phyloP scores from a whole-genome alignment of 148 eudicot genomes.

The Nepenthes mirabilis region DNA sequence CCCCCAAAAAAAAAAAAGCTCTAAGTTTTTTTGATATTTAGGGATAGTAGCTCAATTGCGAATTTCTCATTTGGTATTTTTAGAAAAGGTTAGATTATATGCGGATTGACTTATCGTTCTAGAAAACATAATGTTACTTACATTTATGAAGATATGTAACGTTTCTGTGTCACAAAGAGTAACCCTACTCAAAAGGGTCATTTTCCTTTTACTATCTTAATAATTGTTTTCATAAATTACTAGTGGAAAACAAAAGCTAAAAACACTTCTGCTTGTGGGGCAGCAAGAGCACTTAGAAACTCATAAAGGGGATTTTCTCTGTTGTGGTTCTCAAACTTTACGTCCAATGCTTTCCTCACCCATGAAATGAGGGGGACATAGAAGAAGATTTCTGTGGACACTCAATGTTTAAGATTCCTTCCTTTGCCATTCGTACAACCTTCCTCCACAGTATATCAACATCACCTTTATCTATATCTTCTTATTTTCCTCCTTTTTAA shows the following conservation, averaged over 20 bases:
- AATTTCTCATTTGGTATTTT: no score
- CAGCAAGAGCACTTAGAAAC: constrained; percentile 26
- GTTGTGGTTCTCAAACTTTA: constrained; percentile 30
- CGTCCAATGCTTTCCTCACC: not conserved
- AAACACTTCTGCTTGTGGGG: constrained; percentile 21
- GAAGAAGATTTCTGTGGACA: constrained; percentile 8
- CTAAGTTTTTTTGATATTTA: no score
- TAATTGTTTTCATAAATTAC: no score
- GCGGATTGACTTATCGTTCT: no score
- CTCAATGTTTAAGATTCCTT: constrained; percentile 16
- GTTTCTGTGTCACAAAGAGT: no score
- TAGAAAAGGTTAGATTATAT: no score
- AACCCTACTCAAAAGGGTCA: no score
- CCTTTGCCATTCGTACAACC: not conserved
- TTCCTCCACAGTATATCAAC: constrained; percentile 6
- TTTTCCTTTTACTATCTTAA: no score
- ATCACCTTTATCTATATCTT: constrained; percentile 11
- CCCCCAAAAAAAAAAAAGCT: no score
- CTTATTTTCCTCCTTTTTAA: constrained; percentile 2
- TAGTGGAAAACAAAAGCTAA: not conserved
- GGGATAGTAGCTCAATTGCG: no score
- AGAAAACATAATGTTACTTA: no score
- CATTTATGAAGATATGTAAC: no score
- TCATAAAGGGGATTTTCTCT: constrained; percentile 7
- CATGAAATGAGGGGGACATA: constrained; percentile 8